phyloP scores from a whole-genome alignment of 106 monocot species.

The Cymbidium sinense region DNA sequence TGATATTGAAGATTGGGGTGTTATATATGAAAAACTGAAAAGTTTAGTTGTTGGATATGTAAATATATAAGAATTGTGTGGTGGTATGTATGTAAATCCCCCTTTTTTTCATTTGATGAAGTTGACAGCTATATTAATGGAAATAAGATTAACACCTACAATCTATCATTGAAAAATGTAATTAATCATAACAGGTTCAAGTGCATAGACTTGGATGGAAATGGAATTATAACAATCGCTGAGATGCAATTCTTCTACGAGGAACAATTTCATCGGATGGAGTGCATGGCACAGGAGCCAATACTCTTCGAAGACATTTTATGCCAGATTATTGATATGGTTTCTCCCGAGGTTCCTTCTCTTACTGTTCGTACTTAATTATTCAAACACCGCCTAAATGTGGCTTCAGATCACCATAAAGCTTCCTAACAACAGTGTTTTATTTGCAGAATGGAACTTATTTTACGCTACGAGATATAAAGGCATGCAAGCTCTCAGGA shows the following conservation, averaged over 20 bases:
- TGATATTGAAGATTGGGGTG: too few species aligned
- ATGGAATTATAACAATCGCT: conserved; percentile 73
- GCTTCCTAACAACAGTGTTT: background rate
- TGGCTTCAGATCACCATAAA: background rate
- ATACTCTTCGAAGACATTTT: conserved; percentile 92
- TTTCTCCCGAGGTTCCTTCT: conserved; percentile 65
- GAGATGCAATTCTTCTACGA: conserved; percentile 98
- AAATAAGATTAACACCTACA: too few species aligned
- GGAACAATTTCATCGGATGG: conserved; percentile 98
- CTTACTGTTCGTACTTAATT: background rate
- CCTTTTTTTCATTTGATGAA: too few species aligned
- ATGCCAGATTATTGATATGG: conserved; percentile 97
- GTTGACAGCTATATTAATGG: too few species aligned
- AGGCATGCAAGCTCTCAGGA: conserved; percentile 85
- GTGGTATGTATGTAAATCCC: too few species aligned
- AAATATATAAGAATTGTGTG: too few species aligned
- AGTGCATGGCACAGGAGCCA: conserved; percentile 97
- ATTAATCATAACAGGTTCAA: conserved; percentile 60
- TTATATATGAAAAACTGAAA: too few species aligned
- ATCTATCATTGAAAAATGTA: too few species aligned
- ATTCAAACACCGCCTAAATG: too few species aligned
- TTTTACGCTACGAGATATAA: conserved; percentile 67
- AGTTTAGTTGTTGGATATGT: too few species aligned
- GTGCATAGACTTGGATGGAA: conserved; percentile 93
- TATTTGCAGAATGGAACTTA: conserved; percentile 54